Evolutionary conservation across 345 rosid genomes (phyloP), one percentile per base, ranked within the genome.

Genomic region (Ceriops tagal): DNA sequence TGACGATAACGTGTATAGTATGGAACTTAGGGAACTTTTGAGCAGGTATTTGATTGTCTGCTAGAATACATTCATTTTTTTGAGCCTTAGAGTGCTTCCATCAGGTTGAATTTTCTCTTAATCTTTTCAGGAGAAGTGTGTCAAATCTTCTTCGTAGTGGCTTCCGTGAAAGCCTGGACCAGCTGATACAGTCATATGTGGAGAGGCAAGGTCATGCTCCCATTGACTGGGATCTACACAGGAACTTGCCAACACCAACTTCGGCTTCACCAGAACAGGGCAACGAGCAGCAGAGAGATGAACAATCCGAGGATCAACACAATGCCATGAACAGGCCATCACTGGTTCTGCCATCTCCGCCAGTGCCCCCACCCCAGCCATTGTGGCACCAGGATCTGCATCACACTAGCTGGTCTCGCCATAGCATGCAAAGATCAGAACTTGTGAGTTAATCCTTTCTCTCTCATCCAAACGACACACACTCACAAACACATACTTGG

Each of bases 161-260:
- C 51, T 96, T 96, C 86, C 97, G 99, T 58, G 99, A 96, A 87
- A 96, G 97, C 71, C 81, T 96, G 77, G 99, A 96, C 75, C 99
- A 92, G 26, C 75, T 92, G 69, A 96, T 96, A 78, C 97, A 92
- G 72, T 90, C 98, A 49, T 92, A 96, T 72, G 97, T 88, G 66
- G 90, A 92, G 74, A 90, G 99, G 82, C 96, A 86, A 83, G 91
- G 89, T 28, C 96, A 82, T 68, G 69, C 96, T 82, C 93, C 91
- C 52, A 78, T 85, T 65, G 97, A 96, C 67, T 96, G 99, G 99
- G 99, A 92, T 83, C 80, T 90, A 67, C 96, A 84, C 55, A 79
- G 91, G 78, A 88, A 84, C 81, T 74, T 90, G 86, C 87, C 89
- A 22, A 78, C 88, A 24, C 74, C 83, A 61, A 82, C 80, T 71